Conservation (phyloP, 345 rosid genomes). For the Odontarrhena argentea region DNA sequence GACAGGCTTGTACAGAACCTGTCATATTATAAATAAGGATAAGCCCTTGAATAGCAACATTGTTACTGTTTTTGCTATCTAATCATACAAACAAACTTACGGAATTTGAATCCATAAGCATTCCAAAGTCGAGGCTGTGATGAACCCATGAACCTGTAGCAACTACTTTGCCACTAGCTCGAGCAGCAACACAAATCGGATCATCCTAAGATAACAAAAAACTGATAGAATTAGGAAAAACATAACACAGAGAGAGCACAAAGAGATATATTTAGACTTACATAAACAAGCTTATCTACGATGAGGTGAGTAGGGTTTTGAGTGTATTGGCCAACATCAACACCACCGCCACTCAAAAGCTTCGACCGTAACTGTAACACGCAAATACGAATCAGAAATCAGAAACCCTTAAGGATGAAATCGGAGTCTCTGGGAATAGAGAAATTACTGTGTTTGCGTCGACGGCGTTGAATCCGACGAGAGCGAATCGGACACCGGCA, state of each 20-base stretch:
- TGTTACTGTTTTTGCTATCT: background rate
- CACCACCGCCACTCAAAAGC: slow-evolving; percentile 74
- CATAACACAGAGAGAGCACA: background rate
- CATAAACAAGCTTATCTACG: slow-evolving; percentile 69
- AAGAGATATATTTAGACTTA: slow-evolving; percentile 32
- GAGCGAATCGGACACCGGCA: slow-evolving; percentile 66
- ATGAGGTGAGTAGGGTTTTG: slow-evolving; percentile 67
- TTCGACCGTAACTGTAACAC: slow-evolving; percentile 61
- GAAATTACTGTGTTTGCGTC: slow-evolving; percentile 43
- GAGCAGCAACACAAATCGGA: slow-evolving; percentile 72
- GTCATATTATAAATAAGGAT: slow-evolving; percentile 20
- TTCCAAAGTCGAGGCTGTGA: slow-evolving; percentile 73
- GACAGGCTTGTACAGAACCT: slow-evolving; percentile 82
- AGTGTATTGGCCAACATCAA: slow-evolving; percentile 53
- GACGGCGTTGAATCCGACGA: slow-evolving; percentile 63
- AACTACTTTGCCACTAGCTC: slow-evolving; percentile 68
- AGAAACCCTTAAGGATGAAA: slow-evolving; percentile 3
- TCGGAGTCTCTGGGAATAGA: background rate
- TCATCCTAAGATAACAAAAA: slow-evolving; percentile 58
- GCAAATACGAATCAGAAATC: background rate
- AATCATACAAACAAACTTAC: slow-evolving; percentile 50
- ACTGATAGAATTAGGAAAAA: background rate
- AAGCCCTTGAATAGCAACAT: background rate
- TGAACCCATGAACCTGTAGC: slow-evolving; percentile 85
- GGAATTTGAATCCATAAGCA: slow-evolving; percentile 65